phyloP scores from a whole-genome alignment of 805 yeast genomes.

The Suhomyces prunicola region DNA sequence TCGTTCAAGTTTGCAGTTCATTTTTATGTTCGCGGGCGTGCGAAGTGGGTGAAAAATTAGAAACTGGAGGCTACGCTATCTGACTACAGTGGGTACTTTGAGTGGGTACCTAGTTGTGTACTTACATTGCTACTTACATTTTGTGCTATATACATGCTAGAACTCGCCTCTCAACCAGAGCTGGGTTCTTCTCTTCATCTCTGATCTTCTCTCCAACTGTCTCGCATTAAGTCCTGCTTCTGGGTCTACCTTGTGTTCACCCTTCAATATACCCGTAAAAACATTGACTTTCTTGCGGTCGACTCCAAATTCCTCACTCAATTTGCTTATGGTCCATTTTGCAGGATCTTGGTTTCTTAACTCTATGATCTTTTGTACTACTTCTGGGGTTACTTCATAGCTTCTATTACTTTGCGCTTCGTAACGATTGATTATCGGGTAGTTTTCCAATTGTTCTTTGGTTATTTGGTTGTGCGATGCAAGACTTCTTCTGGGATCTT shows the following conservation, averaged over 20 bases:
- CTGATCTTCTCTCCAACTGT: constrained; percentile 45
- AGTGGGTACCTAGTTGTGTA: background rate
- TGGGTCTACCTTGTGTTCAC: constrained; percentile 31
- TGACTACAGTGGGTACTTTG: background rate
- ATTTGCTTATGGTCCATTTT: constrained; percentile 57
- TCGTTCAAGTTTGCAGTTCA: background rate
- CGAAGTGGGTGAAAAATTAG: background rate
- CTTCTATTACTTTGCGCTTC: constrained; percentile 37
- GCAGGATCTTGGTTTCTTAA: constrained; percentile 59
- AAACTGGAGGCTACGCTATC: too few species aligned
- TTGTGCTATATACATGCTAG: constrained; percentile 13
- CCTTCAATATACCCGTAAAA: constrained; percentile 38
- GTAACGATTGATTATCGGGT: constrained; percentile 39
- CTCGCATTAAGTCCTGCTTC: constrained; percentile 48
- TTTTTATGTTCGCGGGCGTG: background rate
- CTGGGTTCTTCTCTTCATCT: constrained; percentile 55
- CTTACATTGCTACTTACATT: background rate
- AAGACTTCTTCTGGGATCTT: constrained; percentile 53
- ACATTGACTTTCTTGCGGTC: constrained; percentile 36
- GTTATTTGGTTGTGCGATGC: constrained; percentile 30
- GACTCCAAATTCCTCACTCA: constrained; percentile 59
- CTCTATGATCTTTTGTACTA: constrained; percentile 53
- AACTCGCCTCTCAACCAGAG: constrained; percentile 63
- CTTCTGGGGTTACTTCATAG: constrained; percentile 56
- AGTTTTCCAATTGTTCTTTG: constrained; percentile 31